phyloP scores from a whole-genome alignment of 228 moss, liverwort and hornwort genomes.

The Sphagnum magellanicum region DNA sequence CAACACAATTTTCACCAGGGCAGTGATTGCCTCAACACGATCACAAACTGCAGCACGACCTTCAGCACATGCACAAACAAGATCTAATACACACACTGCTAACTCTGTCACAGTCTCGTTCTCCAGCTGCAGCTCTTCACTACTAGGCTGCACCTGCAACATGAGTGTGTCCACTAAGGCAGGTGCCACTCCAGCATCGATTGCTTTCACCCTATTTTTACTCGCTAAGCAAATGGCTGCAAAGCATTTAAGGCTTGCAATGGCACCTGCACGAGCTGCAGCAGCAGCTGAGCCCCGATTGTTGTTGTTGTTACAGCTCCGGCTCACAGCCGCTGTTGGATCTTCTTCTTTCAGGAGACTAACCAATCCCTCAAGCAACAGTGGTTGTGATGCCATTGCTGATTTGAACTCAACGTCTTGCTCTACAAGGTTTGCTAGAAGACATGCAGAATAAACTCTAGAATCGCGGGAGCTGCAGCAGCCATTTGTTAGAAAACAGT shows the following conservation, averaged over 20 bases:
- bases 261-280: slow-evolving; percentile 8
- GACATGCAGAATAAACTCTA: slow-evolving; percentile 23
- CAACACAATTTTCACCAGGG: slow-evolving; percentile 29
- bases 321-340: neutral
- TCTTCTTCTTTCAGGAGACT: slow-evolving; percentile 18
- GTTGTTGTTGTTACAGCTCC: no score
- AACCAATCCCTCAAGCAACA: slow-evolving; percentile 30
- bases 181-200: slow-evolving; percentile 32
- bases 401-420: slow-evolving; percentile 30
- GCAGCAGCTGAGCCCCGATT: no score
- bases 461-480: slow-evolving; percentile 22
- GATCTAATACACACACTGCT: slow-evolving; percentile 26
- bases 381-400: slow-evolving; percentile 20
- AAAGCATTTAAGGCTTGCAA: slow-evolving; percentile 25
- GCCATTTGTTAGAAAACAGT: slow-evolving; percentile 29
- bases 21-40: slow-evolving; percentile 33
- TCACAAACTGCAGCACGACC: slow-evolving; percentile 34
- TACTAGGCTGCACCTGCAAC: neutral
- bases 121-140: no score
- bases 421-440: slow-evolving; percentile 17
- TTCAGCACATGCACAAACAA: slow-evolving; percentile 18
- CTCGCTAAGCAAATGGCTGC: slow-evolving; percentile 16
- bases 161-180: slow-evolving; percentile 21
- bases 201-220: slow-evolving; percentile 30
- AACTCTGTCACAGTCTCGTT: slow-evolving; percentile 14